phyloP scores from a whole-genome alignment of 768 basidiomycete species.

The Sporobolomyces phaffii region DNA sequence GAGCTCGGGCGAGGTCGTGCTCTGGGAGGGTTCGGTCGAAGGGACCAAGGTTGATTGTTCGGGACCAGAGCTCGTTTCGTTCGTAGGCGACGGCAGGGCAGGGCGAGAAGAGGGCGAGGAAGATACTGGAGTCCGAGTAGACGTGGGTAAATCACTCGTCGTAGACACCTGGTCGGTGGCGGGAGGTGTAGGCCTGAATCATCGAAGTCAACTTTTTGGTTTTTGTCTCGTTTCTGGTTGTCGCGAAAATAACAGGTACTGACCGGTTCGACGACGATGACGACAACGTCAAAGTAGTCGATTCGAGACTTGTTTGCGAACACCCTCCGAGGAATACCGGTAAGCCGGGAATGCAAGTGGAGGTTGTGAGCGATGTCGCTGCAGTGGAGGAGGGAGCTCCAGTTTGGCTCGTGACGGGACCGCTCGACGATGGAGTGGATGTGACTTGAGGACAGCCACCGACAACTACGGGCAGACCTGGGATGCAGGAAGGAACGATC shows the following conservation, averaged over 20 bases:
- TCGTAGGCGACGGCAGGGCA: no score
- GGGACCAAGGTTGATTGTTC: no score
- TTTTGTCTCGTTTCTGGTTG: no score
- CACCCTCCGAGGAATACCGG: neutral
- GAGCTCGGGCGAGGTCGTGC: no score
- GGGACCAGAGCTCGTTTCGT: no score
- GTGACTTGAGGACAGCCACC: neutral
- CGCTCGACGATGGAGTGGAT: no score
- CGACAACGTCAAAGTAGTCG: neutral
- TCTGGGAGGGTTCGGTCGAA: no score
- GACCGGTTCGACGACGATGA: neutral
- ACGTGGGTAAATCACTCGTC: neutral
- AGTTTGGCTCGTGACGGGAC: neutral
- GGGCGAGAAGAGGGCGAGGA: neutral
- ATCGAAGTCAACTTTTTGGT: no score
- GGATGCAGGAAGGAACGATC: neutral
- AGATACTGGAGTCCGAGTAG: neutral
- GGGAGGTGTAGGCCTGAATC: no score
- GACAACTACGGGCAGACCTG: neutral
- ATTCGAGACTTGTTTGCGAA: neutral
- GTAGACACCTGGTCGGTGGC: neutral
- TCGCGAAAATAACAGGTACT: no score
- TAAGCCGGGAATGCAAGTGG: neutral
- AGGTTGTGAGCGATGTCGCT: neutral
- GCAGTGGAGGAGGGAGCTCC: neutral